Base-by-base conservation (phyloP, 768 basidiomycete species). In the Tephrocybe sp. region DNA sequence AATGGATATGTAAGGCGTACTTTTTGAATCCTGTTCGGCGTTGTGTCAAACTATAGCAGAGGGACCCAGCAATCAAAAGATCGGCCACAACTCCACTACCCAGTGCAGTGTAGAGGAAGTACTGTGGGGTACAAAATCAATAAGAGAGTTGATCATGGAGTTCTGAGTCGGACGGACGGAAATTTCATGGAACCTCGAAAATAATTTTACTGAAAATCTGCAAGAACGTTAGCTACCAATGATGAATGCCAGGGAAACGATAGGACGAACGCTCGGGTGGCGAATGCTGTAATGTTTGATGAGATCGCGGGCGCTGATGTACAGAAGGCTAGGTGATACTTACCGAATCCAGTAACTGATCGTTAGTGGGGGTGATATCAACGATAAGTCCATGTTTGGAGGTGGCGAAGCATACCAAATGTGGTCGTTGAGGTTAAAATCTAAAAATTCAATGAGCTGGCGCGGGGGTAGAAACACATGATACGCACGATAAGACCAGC, bases 71-170 rank as follows among this genome's bases (percentile, higher is more conserved):
- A 41, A 78, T 74, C 10, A 71, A 40, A 16, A 68, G 53, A 46
- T 78, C 75, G 3, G 73, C 72, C 19, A 64, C 60, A 2, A 76
- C 72, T 3, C 69, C 73, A 30, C 62, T 61, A 25, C 59, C 65
- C 2, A 70, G 55, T 4, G 66, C 60, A 7, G 54, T 53, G 42
- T 70, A 69, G 43, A 72, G 50, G 11, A 67, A 57, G 49, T 61
- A 64, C 68, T 67, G 21, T n/a, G 13, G 15, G 33, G 4, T 37
- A 37, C 24, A 38, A 19, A n/a, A 21, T 38, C 18, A 38, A 18
- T 19, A 4, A 9, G 8, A 18, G 37, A 2, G 16, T 3, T 5
- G 7, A 12, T 19, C 3, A 19, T 16, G 18, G 7, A 19, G 6
- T 16, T 8, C n/a, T 12, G 3, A 12, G 11, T 36, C n/a, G 37